Evolutionary conservation across 768 basidiomycete genomes (phyloP).

Genomic region (Psilocybe subaeruginosa): DNA sequence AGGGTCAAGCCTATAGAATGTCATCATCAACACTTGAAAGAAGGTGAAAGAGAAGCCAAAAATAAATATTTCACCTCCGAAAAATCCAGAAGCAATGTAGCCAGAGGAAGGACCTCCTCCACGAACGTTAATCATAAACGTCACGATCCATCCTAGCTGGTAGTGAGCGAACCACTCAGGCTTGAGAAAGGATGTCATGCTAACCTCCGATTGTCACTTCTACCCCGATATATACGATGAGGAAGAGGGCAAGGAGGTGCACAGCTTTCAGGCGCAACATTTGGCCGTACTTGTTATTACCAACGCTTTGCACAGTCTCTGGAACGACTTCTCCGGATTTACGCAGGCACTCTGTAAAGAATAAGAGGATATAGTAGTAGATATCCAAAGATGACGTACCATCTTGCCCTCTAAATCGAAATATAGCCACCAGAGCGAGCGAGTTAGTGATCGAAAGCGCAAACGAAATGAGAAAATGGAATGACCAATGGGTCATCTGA

Average conservation of each 20-base stretch:
- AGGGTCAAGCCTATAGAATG: slow-evolving; percentile 47
- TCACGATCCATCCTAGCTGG: slow-evolving; percentile 66
- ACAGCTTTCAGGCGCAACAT: slow-evolving; percentile 54
- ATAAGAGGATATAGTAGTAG: neutral
- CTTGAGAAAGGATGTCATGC: slow-evolving; percentile 10
- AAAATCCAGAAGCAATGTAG: slow-evolving; percentile 56
- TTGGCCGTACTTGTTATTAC: slow-evolving; percentile 37
- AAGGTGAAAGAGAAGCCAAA: too few relatives aligned
- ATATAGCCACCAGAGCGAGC: slow-evolving; percentile 53
- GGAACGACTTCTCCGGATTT: slow-evolving; percentile 51
- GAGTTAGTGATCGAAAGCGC: slow-evolving; percentile 64
- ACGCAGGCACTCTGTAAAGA: slow-evolving; percentile 46
- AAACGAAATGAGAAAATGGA: slow-evolving; percentile 74
- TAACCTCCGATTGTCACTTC: slow-evolving; percentile 59
- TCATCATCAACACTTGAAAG: too few relatives aligned
- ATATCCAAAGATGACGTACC: slow-evolving; percentile 38
- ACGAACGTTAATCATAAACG: slow-evolving; percentile 44
- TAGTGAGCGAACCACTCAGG: neutral
- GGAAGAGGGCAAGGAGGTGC: slow-evolving; percentile 63
- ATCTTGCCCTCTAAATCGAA: slow-evolving; percentile 70
- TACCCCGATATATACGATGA: slow-evolving; percentile 66
- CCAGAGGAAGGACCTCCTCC: slow-evolving; percentile 39
- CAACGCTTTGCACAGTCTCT: slow-evolving; percentile 26
- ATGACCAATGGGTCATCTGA: slow-evolving; percentile 65
- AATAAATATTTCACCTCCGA: slow-evolving; percentile 38